These are phyloP conservation scores for Cynara cardunculus DNA, from an alignment of 129 eudicot species.

Conservation along the genomic window DNA sequence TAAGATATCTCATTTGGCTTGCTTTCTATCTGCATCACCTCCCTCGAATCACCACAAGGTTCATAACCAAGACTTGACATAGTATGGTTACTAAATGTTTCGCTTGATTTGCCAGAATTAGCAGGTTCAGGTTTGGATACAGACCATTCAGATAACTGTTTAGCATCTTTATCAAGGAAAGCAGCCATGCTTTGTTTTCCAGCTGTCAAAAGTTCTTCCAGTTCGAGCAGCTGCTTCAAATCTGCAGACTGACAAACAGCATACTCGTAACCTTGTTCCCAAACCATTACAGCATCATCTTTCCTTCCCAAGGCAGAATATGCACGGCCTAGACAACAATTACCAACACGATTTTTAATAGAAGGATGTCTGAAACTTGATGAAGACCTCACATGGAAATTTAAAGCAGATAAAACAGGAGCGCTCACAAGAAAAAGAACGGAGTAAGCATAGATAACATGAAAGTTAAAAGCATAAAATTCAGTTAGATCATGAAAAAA, in stretches of 20 bases:
- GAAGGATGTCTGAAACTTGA: conserved; percentile 1
- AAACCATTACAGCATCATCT: conserved; percentile 74
- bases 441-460: conserved; percentile 7
- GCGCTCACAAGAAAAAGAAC: not conserved
- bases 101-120: conserved; percentile 39
- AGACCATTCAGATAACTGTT: conserved; percentile 37
- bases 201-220: conserved; percentile 74
- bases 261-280: conserved; percentile 84
- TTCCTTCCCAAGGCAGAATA: conserved; percentile 83
- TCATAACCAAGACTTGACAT: conserved; percentile 37
- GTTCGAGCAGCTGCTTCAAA: conserved; percentile 83
- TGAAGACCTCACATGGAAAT: not conserved
- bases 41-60: conserved; percentile 35
- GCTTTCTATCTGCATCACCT: conserved; percentile 33
- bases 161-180: conserved; percentile 35
- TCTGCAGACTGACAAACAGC: conserved; percentile 76
- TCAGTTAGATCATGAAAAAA: conserved; percentile 2
- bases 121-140: conserved; percentile 36
- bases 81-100: conserved; percentile 22
- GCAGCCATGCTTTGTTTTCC: conserved; percentile 45
- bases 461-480: not conserved
- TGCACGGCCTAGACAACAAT: conserved; percentile 64
- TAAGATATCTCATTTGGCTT: conserved; percentile 32
- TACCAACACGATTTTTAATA: conserved; percentile 10
- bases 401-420: not conserved